Conservation (phyloP, 1,284 basidiomycete genomes). For the Vanrija humicola region DNA sequence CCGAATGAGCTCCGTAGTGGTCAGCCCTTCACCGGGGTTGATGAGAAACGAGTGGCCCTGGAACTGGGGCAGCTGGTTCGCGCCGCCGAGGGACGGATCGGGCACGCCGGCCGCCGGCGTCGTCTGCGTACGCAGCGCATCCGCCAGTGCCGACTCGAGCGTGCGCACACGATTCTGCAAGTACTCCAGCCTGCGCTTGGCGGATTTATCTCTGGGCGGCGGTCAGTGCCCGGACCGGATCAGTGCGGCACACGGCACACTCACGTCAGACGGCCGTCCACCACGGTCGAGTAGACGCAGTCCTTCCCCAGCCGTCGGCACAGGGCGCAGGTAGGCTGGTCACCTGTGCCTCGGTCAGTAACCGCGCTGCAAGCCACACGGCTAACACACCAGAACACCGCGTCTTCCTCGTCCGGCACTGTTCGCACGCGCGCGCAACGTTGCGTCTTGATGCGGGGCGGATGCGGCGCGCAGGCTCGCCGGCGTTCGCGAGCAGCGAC, state of each 20-base stretch:
- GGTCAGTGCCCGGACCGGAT: neutral
- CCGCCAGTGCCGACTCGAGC: neutral
- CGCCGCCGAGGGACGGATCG: no score
- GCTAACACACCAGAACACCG: slow-evolving; percentile 4
- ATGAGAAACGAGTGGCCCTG: neutral
- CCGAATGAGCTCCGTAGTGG: neutral
- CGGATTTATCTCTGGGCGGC: neutral
- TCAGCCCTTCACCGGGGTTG: neutral
- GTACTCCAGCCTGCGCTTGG: slow-evolving; percentile 2
- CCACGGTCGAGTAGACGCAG: slow-evolving; percentile 5
- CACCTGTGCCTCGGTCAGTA: slow-evolving; percentile 5
- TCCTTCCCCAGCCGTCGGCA: slow-evolving; percentile 7
- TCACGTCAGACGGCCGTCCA: slow-evolving; percentile 8
- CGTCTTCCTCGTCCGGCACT: slow-evolving; percentile 6
- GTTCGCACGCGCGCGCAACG: slow-evolving; percentile 8
- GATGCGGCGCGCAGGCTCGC: neutral
- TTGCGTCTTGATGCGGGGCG: slow-evolving; percentile 1
- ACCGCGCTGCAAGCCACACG: neutral
- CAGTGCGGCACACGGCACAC: neutral
- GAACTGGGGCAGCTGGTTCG: neutral
- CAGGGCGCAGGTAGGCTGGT: slow-evolving; percentile 1
- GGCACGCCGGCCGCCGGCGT: no score
- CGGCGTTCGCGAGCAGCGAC: no score
- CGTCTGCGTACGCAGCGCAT: no score
- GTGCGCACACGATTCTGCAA: slow-evolving; percentile 5